Base-by-base conservation (phyloP, 495 filamentous ascomycete genomes). In the Aspergillus incahuasiensis region DNA sequence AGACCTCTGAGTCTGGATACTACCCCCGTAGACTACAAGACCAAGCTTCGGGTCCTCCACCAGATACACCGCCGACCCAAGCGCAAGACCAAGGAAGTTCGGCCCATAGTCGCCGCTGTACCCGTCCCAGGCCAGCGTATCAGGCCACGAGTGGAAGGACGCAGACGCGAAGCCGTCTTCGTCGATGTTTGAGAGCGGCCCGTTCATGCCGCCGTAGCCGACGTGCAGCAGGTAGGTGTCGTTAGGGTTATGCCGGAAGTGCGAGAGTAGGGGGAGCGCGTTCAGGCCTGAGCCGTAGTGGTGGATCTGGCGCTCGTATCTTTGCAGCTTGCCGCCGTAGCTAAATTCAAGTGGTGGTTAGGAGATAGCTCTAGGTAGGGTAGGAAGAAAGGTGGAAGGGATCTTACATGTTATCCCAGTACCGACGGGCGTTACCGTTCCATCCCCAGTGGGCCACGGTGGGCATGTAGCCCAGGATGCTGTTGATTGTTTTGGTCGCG, bases 211-310 rank as follows among this genome's bases (percentile, higher is more conserved):
- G 13, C 68, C 79, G 64, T 74, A 82, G 13, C 74, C 78, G 4
- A 75, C 68, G 13, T 73, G 75, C n/a, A 80, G 63, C 9, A 69
- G 64, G 53, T 77, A 72, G 6, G 57, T 53, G 51, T 62, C 60
- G 9, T 55, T 65, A 40, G 75, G 66, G 48, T 69, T 57, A 54
- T 59, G 71, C 3, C 40, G 69, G 66, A 75, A 81, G 42, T 73
- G 64, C 8, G 65, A 65, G 8, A 81, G 73, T 2, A 81, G 64
- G 8, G 76, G 75, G 0, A 79, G 72, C 1, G 78, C 67, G 57
- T 82, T 82, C 5, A 82, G 74, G 8, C 64, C 72, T 11, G 78
- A 80, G 11, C 79, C 79, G 60, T 82, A 82, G 62, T 82, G 79
- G 64, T 81, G 79, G 62, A 81, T 80, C 63, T 78, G 74, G 7